Evolutionary conservation across 305 asterid species (phyloP).

Genomic region (Fraxinus baroniana): DNA sequence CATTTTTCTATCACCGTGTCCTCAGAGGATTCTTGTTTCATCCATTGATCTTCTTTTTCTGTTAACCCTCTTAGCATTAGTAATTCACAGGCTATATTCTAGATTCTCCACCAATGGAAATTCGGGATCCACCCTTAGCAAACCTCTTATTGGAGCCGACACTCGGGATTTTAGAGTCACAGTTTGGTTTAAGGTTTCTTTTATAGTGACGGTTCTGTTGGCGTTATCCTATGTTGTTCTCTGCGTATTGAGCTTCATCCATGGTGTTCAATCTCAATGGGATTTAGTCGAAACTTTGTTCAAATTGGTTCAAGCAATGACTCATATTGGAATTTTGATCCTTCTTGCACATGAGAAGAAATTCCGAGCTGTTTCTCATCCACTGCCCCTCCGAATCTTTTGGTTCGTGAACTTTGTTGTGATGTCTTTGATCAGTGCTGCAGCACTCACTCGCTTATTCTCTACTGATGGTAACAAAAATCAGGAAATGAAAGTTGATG

Average conservation of each 20-base stretch:
- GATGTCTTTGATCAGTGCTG: conserved; percentile 29
- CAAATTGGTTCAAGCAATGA: conserved; percentile 41
- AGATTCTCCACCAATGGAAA: conserved; percentile 29
- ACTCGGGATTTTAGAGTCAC: conserved; percentile 32
- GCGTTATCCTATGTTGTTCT: conserved; percentile 36
- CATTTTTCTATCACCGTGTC: conserved; percentile 54
- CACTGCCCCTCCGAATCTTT: conserved; percentile 43
- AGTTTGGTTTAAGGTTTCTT: conserved; percentile 41
- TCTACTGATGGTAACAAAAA: conserved; percentile 1
- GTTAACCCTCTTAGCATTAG: conserved; percentile 30
- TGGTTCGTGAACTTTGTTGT: conserved; percentile 42
- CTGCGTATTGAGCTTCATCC: conserved; percentile 34
- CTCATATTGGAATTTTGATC: conserved; percentile 35
- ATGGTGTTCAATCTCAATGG: conserved; percentile 43
- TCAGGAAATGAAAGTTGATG: conserved; percentile 41
- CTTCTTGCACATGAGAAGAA: conserved; percentile 51
- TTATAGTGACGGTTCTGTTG: conserved; percentile 35
- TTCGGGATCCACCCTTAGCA: conserved; percentile 29
- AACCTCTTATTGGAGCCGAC: conserved; percentile 45
- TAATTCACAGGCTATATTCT: conserved; percentile 32
- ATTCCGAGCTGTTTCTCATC: conserved; percentile 44
- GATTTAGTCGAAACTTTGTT: conserved; percentile 37
- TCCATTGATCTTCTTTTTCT: conserved; percentile 45
- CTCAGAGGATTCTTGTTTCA: conserved; percentile 51
- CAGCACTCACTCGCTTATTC: conserved; percentile 38